phyloP scores from a whole-genome alignment of 495 filamentous ascomycete genomes.

The Bathelium albidoporum region DNA sequence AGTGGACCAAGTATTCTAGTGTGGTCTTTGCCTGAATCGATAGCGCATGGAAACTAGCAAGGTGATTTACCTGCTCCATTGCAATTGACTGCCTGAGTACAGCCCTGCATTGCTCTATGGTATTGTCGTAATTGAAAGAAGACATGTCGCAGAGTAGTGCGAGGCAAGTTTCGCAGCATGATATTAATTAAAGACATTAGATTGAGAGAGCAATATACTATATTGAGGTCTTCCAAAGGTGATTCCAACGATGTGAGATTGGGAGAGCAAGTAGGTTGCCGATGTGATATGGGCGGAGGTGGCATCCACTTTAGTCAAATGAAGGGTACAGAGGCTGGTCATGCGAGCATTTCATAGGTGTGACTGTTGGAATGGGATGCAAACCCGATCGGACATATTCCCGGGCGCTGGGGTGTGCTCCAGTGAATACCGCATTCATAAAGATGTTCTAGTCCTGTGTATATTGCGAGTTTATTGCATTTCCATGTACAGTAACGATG shows the following conservation, averaged over 20 bases:
- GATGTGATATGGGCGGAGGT: background rate
- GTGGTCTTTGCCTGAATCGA: background rate
- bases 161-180: background rate
- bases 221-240: background rate
- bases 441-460: no score
- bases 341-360: background rate
- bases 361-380: background rate
- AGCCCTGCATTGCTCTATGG: background rate
- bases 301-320: background rate
- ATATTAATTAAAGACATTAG: no score
- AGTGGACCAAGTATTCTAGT: background rate
- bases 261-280: background rate
- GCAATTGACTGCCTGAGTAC: background rate
- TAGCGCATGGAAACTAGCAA: background rate
- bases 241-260: background rate
- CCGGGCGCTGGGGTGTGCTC: background rate
- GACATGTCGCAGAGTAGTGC: background rate
- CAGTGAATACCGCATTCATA: background rate
- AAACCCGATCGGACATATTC: background rate
- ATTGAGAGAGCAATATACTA: no score
- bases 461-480: no score
- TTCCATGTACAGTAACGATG: no score
- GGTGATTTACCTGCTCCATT: background rate
- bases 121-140: background rate
- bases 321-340: background rate